A percentile compares a stretch with the other conserved stretches of the same genome.
phyloP scores from a whole-genome alignment of 148 eudicot species.

The Chenopodium quinoa region DNA sequence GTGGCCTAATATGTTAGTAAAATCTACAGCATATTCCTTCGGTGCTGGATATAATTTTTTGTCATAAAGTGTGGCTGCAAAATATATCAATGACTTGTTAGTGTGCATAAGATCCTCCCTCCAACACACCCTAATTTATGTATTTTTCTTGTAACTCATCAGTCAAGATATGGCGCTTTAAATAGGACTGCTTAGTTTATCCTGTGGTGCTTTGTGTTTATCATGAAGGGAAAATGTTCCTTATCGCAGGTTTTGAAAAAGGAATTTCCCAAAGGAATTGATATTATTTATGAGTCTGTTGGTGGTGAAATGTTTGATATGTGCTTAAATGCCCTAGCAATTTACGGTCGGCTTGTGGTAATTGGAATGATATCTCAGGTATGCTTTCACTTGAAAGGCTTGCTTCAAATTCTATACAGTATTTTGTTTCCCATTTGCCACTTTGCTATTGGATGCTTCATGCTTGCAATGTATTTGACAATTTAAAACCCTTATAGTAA shows the following conservation, averaged over 20 bases:
- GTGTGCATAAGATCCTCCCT: not conserved
- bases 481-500: not conserved
- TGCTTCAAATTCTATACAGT: not conserved
- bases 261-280: conserved; percentile 85
- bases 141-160: not conserved
- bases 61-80: not conserved
- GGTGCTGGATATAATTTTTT: not conserved
- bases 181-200: not conserved
- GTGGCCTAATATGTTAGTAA: not conserved
- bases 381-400: conserved; percentile 9
- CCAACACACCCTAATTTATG: not conserved
- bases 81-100: not conserved
- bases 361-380: conserved; percentile 99
- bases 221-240: not conserved
- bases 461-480: not conserved
- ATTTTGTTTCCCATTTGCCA: conserved; percentile 2
- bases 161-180: not conserved
- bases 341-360: conserved; percentile 77
- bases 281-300: conserved; percentile 87
- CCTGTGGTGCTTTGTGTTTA: not conserved
- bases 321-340: conserved; percentile 84
- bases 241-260: conserved; percentile 68
- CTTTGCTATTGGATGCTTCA: conserved; percentile 2
- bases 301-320: conserved; percentile 89
- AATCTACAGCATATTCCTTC: not conserved